phyloP scores from a whole-genome alignment of 441 rosid species.

The Arabidopsis hybrid region DNA sequence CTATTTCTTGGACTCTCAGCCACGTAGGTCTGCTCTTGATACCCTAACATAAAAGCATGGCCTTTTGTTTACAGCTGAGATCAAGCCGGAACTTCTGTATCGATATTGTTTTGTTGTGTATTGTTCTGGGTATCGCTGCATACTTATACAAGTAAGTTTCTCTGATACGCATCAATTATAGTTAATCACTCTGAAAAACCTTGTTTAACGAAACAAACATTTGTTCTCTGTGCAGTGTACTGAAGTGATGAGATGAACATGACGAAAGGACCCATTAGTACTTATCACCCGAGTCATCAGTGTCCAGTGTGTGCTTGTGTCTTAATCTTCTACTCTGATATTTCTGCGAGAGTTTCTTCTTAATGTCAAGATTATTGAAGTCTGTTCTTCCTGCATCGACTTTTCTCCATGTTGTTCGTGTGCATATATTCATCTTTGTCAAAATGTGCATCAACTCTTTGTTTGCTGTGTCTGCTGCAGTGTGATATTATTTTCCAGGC shows the following conservation, averaged over 20 bases:
- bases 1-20: conserved; percentile 2
- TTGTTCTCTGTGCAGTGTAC: conserved; percentile 61
- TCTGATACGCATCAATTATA: background rate
- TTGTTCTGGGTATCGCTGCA: conserved; percentile 91
- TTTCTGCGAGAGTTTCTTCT: conserved; percentile 10
- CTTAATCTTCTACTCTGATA: conserved; percentile 18
- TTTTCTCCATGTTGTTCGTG: conserved; percentile 17
- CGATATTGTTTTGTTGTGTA: conserved; percentile 79
- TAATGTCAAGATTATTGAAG: conserved; percentile 20
- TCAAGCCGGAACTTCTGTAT: conserved; percentile 95
- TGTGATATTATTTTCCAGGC: background rate
- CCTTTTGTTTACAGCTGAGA: conserved; percentile 67
- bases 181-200: background rate
- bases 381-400: conserved; percentile 5
- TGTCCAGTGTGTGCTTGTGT: conserved; percentile 22
- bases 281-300: conserved; percentile 26
- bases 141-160: conserved; percentile 90
- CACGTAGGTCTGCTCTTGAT: background rate
- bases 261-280: conserved; percentile 25
- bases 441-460: background rate
- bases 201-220: conserved; percentile 3
- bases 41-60: conserved; percentile 28
- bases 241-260: conserved; percentile 61
- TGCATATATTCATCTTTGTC: conserved; percentile 19
- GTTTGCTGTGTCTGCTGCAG: background rate